A percentile compares a stretch with the other conserved stretches of the same genome.
Evolutionary conservation across 805 yeast genomes (phyloP).

Genomic region (Kuraishia floccosa): DNA sequence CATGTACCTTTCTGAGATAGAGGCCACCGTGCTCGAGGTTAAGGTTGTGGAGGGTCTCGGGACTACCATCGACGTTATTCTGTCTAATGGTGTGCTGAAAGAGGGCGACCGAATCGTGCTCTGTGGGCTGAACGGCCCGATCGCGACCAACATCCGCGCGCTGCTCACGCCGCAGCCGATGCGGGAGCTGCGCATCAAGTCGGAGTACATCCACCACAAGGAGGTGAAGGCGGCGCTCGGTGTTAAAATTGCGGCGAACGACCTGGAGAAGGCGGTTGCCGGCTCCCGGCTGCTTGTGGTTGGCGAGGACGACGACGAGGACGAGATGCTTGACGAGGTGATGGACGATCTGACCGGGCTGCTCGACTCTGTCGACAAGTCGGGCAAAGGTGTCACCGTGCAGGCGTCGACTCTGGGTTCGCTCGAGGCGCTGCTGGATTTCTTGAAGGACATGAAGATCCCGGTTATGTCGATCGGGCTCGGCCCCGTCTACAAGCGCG

Average conservation of each 20-base stretch:
- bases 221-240: constrained; percentile 99
- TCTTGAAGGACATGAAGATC: constrained; percentile 96
- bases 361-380: constrained; percentile 86
- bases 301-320: constrained; percentile 97
- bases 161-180: constrained; percentile 95
- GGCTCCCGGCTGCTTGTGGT: constrained; percentile 94
- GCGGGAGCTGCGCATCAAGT: constrained; percentile 89
- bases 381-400: constrained; percentile 96
- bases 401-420: constrained; percentile 99
- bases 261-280: constrained; percentile 96
- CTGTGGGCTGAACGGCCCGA: constrained; percentile 98
- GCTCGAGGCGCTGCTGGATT: constrained; percentile 90
- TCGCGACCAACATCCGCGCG: constrained; percentile 93
- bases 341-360: constrained; percentile 97
- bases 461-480: constrained; percentile 98
- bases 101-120: constrained; percentile 94
- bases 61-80: constrained; percentile 94
- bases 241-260: constrained; percentile 97
- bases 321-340: constrained; percentile 93
- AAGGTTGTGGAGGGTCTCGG: constrained; percentile 98
- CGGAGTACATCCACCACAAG: constrained; percentile 94
- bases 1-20: constrained; percentile 88
- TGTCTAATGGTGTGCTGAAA: constrained; percentile 89
- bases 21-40: constrained; percentile 95
- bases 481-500: constrained; percentile 97